Evolutionary conservation across 2,329 filamentous ascomycete species (phyloP), one percentile per base, ranked within the genome.

Genomic region (Falciphora oryzae): DNA sequence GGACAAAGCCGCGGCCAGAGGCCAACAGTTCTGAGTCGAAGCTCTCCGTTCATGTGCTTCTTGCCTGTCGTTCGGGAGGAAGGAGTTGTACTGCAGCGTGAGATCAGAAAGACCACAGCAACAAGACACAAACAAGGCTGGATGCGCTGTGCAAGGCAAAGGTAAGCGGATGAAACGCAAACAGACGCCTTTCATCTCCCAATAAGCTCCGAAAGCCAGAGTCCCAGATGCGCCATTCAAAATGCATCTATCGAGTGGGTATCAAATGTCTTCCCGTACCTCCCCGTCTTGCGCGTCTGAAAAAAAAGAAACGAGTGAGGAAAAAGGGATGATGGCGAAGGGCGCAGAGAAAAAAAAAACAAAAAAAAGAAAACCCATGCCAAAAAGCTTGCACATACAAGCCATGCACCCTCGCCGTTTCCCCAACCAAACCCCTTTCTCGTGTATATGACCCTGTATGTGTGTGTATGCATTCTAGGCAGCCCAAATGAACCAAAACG

Each of bases 241-340:
- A 63, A 63, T 63, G 28, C 53, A 63, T 63, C 61, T 63, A 63
- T 56, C 22, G 61, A 57, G 44, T 31, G 61, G 61, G 61, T 63
- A 63, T 63, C 50, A 63, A 63, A 63, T 32, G 28, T 53, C 10
- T 63, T 57, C n/a, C 28, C 25, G 28, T 38, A 13, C 61, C 53
- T 57, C 25, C 38, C 16, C 22, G n/a, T 29, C 32, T 38, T 44
- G 59, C 28, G 16, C 10, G 27, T 50, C 35, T 62, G 38, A 18
- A 27, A 28, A 32, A 32, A 18, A 7, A 28, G 10, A 38, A 38
- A 38, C 25, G 25, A 25, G 22, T 28, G 29, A 50, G 2, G 27
- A 27, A 50, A 50, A 61, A 44, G 13, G 25, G 44, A n/a, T 31
- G 22, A 27, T 14, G 35, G n/a, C 29, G 50, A 31, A 50, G n/a